Evolutionary conservation across 1,284 basidiomycete species (phyloP).

Genomic region (Mycena sp.): DNA sequence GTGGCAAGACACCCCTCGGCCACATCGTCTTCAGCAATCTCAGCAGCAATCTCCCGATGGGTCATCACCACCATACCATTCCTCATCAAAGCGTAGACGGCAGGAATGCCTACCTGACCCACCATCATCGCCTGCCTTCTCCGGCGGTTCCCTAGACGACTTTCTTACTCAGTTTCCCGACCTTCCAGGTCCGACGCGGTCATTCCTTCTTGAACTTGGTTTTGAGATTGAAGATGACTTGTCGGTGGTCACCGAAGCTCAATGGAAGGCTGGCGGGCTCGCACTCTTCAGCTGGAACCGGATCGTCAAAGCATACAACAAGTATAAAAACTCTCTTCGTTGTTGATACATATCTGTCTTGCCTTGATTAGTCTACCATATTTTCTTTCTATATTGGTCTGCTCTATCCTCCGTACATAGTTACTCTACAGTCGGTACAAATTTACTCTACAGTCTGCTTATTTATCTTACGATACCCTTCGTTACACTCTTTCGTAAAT

Average conservation of each 20-base stretch:
- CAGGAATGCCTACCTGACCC: neutral
- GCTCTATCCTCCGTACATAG: no score
- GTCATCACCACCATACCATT: slow-evolving; percentile 2
- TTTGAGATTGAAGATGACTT: slow-evolving; percentile 7
- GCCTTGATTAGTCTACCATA: neutral
- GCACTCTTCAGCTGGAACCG: neutral
- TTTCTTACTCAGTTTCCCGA: neutral
- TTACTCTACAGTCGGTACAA: no score
- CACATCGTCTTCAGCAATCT: neutral
- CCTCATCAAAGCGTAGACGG: neutral
- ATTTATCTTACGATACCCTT: neutral
- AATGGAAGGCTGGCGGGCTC: neutral
- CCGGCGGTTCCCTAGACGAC: slow-evolving; percentile 2
- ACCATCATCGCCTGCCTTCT: slow-evolving; percentile 1
- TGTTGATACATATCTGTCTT: neutral
- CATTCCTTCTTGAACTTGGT: neutral
- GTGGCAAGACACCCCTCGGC: neutral
- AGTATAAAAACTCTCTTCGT: slow-evolving; percentile 7
- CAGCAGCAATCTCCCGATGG: neutral
- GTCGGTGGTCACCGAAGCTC: neutral
- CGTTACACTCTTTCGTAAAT: neutral
- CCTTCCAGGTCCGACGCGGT: neutral
- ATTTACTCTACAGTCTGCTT: neutral
- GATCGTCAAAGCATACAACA: slow-evolving; percentile 2
- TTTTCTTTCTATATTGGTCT: neutral